Evolutionary conservation across 1,284 basidiomycete genomes (phyloP).

Genomic region (Ustilago crameri): DNA sequence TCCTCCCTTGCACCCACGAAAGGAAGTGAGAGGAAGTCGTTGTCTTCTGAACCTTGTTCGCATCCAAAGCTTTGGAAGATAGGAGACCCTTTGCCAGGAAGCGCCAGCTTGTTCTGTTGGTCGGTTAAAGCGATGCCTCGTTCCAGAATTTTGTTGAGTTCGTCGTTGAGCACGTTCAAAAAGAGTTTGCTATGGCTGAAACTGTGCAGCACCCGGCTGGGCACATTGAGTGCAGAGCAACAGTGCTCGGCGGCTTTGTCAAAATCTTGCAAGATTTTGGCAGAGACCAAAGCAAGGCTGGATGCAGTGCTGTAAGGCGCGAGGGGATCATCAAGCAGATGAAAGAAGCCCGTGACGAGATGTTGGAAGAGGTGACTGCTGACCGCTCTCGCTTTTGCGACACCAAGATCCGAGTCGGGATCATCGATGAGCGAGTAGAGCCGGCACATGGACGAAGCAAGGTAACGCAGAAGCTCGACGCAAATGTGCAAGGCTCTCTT

Average conservation of each 20-base stretch:
- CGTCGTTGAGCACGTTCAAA: conserved; percentile 23
- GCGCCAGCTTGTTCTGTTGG: conserved; percentile 16
- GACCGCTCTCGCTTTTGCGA: conserved; percentile 27
- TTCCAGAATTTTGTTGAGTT: conserved; percentile 24
- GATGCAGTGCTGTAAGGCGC: conserved; percentile 26
- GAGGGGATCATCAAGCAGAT: conserved; percentile 25
- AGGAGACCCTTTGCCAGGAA: conserved; percentile 8
- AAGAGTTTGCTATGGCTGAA: conserved; percentile 29
- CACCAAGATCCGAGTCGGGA: conserved; percentile 16
- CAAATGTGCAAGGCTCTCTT: conserved; percentile 7
- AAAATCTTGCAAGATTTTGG: conserved; percentile 22
- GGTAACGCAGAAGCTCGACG: conserved; percentile 28
- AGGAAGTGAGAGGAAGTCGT: background rate
- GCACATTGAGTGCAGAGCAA: conserved; percentile 5
- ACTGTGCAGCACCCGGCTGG: conserved; percentile 3
- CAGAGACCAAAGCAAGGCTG: conserved; percentile 16
- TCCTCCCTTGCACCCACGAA: conserved; percentile 7
- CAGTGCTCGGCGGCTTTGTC: conserved; percentile 20
- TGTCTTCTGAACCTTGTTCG: background rate
- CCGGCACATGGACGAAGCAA: conserved; percentile 17
- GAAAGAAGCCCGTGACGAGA: conserved; percentile 36
- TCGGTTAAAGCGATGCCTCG: conserved; percentile 16
- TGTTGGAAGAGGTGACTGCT: conserved; percentile 33
- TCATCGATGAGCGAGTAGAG: conserved; percentile 22
- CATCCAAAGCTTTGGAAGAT: background rate